Conservation (phyloP, 306 rosid genomes). For the Rubus idaeus region DNA sequence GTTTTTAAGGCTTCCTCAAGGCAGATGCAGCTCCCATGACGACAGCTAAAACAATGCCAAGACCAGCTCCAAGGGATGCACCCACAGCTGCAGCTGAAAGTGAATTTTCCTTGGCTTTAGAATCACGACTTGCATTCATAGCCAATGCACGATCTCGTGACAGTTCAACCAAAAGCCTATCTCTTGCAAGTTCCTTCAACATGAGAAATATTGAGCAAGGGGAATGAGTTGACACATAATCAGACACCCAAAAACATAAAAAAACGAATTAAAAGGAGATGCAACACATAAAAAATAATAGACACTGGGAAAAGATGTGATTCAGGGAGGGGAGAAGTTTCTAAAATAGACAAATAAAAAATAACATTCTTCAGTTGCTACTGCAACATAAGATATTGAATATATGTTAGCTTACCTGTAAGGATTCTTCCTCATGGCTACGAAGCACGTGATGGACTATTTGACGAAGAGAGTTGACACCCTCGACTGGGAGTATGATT, state of each 20-base stretch:
- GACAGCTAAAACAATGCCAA: conserved; percentile 81
- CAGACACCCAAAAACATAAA: background rate
- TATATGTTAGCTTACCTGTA: conserved; percentile 58
- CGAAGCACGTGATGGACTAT: conserved; percentile 54
- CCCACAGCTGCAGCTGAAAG: conserved; percentile 82
- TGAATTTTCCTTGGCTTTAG: conserved; percentile 61
- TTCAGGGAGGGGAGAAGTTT: background rate
- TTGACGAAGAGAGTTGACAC: conserved; percentile 72
- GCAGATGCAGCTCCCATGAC: conserved; percentile 99
- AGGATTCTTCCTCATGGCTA: conserved; percentile 74
- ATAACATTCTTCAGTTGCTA: background rate
- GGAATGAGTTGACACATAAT: background rate
- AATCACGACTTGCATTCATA: conserved; percentile 41
- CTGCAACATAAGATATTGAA: background rate
- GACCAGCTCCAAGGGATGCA: conserved; percentile 90
- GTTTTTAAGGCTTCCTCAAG: conserved; percentile 77
- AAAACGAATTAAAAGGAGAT: background rate
- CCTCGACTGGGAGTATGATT: conserved; percentile 78
- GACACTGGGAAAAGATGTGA: background rate
- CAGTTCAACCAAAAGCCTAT: conserved; percentile 68
- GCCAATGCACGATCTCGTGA: conserved; percentile 61
- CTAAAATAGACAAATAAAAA: background rate
- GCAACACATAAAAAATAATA: background rate
- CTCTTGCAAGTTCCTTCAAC: conserved; percentile 70
- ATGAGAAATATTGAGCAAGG: conserved; percentile 2